phyloP scores from a whole-genome alignment of 2,329 filamentous ascomycete genomes.

The Nemania sp. region DNA sequence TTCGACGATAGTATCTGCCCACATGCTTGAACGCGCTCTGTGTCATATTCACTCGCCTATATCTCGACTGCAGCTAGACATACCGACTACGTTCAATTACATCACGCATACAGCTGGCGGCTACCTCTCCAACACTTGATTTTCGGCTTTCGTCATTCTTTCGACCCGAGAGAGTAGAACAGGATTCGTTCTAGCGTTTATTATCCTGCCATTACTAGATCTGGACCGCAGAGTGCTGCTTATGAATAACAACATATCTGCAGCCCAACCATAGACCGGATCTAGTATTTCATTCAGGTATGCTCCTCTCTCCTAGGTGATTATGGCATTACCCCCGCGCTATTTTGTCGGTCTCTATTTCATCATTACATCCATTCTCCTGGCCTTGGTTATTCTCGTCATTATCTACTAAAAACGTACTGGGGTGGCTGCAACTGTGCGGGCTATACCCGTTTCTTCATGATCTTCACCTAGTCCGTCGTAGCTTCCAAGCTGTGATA shows the following conservation, averaged over 20 bases:
- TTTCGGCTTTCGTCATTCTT: not conserved
- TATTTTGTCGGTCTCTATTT: not conserved
- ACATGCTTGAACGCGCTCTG: slow-evolving; percentile 26
- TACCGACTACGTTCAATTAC: slow-evolving; percentile 1
- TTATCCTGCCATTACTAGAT: not conserved
- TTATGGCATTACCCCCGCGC: not conserved
- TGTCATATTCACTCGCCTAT: slow-evolving; percentile 31
- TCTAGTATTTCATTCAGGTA: slow-evolving; percentile 13
- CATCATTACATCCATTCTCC: not conserved
- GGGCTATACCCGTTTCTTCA: not conserved
- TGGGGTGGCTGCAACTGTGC: not conserved
- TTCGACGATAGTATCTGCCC: slow-evolving; percentile 11
- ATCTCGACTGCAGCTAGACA: slow-evolving; percentile 5
- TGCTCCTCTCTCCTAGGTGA: not conserved
- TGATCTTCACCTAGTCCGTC: not conserved
- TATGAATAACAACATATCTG: not conserved
- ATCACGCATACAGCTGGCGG: not conserved
- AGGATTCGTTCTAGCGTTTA: not conserved
- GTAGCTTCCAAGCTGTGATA: not conserved
- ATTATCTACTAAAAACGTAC: not conserved
- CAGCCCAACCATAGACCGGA: not conserved
- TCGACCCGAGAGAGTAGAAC: not conserved
- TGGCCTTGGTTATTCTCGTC: not conserved
- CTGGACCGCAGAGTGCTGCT: not conserved
- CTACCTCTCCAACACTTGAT: slow-evolving; percentile 5